Evolutionary conservation across 2,329 filamentous ascomycete species (phyloP), one percentile per base, ranked within the genome.

Genomic region (Sporothrix variecibatus): DNA sequence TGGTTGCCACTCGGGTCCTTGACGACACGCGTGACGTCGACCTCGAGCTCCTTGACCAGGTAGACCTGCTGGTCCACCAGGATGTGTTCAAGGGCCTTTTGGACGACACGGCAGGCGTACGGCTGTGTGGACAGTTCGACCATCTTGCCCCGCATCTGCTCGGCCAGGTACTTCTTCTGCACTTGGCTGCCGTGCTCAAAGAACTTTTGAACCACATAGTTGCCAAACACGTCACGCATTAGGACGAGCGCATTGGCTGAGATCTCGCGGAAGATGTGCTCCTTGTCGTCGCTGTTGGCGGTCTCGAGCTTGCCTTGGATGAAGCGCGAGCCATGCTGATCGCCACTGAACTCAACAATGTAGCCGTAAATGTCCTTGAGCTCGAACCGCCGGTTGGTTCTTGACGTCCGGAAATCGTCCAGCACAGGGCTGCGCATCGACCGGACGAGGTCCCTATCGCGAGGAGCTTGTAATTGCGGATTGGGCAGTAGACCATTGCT

Each of bases 181-280:
- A 91, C 88, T 82, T 97, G 95, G 78, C 94, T 97, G 53, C 96
- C 95, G 81, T 98, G 94, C 81, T 98, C 95, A 76, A 98, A 98
- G 80, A 98, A 91, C 81, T 98, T 98, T 80, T 99, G 96, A 53
- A 98, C 95, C 49, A 99, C 96, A 80, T 98, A 99, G 82, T 99
- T 99, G 72, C 96, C 96, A 80, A 98, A 99, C 0, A 98, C 92
- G 81, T 98, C 96, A 64, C 92, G 95, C 94, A 97, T 98, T 67
- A 99, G 85, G 79, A 95, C 94, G 40, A 97, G 83, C 1, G 92
- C 90, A 77, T 99, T 96, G 0, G 91, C 89, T 78, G 93, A 89
- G 64, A 99, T 94, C 82, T 98, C 96, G 0, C 88, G 86, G 85
- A 98, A 98, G 0, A 98, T 89, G 73, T 91, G 91, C 43, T 97